Evolutionary conservation across 2,329 filamentous ascomycete genomes (phyloP), one percentile per base, ranked within the genome.

Genomic region (Pyricularia sp.): DNA sequence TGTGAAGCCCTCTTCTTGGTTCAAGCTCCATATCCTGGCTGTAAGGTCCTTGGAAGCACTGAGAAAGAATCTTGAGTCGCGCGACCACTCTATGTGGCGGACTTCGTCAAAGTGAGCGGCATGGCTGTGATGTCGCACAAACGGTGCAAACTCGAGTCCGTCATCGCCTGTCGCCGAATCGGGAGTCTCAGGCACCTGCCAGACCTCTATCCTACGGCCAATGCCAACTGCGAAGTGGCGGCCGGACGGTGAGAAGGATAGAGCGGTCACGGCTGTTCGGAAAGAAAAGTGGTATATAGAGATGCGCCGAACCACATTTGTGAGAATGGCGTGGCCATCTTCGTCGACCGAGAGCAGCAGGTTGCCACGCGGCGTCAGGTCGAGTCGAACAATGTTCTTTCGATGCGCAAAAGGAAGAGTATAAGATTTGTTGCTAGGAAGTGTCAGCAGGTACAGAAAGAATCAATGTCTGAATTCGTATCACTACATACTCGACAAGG

Each of bases 271-370:
- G 17, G 88, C 82, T n/a, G 87, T 86, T 75, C 91, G 92, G 81
- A 99, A 96, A n/a, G 94, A 94, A 79, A 99, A 97, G 79, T 97
- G 90, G 76, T 98, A 96, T 68, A 99, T 89, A 6, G 91, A 87
- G 72, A 97, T 91, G 72, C 93, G 89, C 71, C 94, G 90, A 31
- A 88, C 89, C 55, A 98, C 89, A 76, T 97, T 97, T 68, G 94
- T 97, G 71, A 99, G 84, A 68, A 99, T 97, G 36, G 94, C 93
- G 75, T 92, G 91, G 70, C 95, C 95, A 83, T 97, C 92, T 80
- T 97, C 92, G 81, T 99, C 96, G 72, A 99, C 86, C 9, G 94
- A 92, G 72, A 99, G 89, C 25, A 99, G 86, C 66, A 99, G 87
- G 78, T 97, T 97, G 75, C 94, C 95, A 76, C 89, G 88, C 68